Percentiles rank a stretch among this genome's conserved stretches.
phyloP scores from a whole-genome alignment of 2,329 filamentous ascomycete species.

The Fusarium sp. region DNA sequence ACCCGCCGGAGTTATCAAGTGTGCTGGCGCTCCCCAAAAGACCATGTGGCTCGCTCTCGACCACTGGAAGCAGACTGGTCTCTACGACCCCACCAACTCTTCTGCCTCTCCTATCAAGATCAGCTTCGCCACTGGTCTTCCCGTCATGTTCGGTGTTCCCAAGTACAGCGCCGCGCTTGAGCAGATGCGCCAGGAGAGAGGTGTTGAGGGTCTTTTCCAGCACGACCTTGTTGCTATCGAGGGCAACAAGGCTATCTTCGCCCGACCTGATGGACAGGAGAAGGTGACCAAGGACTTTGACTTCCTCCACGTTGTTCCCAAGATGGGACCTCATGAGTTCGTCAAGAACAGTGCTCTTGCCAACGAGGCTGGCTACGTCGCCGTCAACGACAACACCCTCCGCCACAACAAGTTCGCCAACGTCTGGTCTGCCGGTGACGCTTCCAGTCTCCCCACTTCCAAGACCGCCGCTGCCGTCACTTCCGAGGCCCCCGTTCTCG shows the following conservation, averaged over 20 bases:
- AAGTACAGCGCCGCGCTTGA: slow-evolving; percentile 70
- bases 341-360: slow-evolving; percentile 66
- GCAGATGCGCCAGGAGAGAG: slow-evolving; percentile 64
- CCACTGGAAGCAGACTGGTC: slow-evolving; percentile 67
- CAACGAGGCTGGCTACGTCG: slow-evolving; percentile 69
- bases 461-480: slow-evolving; percentile 69
- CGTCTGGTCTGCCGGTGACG: slow-evolving; percentile 71
- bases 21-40: slow-evolving; percentile 72
- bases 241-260: slow-evolving; percentile 66
- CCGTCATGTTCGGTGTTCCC: slow-evolving; percentile 70
- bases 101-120: slow-evolving; percentile 62
- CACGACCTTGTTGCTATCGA: slow-evolving; percentile 68
- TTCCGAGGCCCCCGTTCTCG: slow-evolving; percentile 64
- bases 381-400: slow-evolving; percentile 66
- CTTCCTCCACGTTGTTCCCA: slow-evolving; percentile 69
- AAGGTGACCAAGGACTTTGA: slow-evolving; percentile 64
- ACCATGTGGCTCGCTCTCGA: slow-evolving; percentile 73
- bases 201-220: slow-evolving; percentile 70
- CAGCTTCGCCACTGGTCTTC: slow-evolving; percentile 67
- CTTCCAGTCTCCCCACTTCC: slow-evolving; percentile 69
- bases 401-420: slow-evolving; percentile 68
- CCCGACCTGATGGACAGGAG: slow-evolving; percentile 57
- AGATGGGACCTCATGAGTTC: slow-evolving; percentile 69
- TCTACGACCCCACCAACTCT: slow-evolving; percentile 60
- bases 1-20: slow-evolving; percentile 70